phyloP scores from a whole-genome alignment of 345 rosid species.

The Eucalyptus grandis region DNA sequence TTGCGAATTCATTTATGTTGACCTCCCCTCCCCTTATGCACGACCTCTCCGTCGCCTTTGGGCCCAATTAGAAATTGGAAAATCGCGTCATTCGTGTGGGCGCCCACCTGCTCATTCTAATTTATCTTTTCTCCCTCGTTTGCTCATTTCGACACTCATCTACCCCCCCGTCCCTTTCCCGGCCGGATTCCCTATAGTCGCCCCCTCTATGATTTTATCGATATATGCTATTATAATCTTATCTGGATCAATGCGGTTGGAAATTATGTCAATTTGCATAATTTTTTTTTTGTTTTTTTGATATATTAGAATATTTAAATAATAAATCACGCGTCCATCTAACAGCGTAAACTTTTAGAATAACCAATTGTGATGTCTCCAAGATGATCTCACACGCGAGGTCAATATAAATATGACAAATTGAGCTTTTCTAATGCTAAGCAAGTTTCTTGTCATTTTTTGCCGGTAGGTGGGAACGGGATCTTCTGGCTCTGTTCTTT shows the following conservation, averaged over 20 bases:
- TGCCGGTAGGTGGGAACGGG: background rate
- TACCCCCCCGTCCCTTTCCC: background rate
- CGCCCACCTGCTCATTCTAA: background rate
- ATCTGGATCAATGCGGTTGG: background rate
- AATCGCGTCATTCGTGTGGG: too few species aligned
- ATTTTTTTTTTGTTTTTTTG: too few species aligned
- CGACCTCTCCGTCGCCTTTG: background rate
- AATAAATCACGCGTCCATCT: fast-evolving
- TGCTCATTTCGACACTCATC: background rate
- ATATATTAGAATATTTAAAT: too few species aligned
- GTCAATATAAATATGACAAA: background rate
- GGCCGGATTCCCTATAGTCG: background rate
- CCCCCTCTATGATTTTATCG: background rate
- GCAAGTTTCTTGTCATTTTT: background rate
- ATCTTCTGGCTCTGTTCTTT: background rate
- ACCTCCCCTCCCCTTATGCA: background rate
- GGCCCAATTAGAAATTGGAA: background rate
- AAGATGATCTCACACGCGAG: too few species aligned
- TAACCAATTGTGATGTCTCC: fast-evolving
- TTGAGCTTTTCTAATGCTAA: background rate
- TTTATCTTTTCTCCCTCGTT: background rate
- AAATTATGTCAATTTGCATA: too few species aligned
- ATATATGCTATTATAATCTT: background rate
- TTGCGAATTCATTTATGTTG: background rate
- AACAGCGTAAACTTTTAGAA: too few species aligned